Evolutionary conservation across 73 alveolate genomes (phyloP).

Genomic region (Blepharisma japonicum): DNA sequence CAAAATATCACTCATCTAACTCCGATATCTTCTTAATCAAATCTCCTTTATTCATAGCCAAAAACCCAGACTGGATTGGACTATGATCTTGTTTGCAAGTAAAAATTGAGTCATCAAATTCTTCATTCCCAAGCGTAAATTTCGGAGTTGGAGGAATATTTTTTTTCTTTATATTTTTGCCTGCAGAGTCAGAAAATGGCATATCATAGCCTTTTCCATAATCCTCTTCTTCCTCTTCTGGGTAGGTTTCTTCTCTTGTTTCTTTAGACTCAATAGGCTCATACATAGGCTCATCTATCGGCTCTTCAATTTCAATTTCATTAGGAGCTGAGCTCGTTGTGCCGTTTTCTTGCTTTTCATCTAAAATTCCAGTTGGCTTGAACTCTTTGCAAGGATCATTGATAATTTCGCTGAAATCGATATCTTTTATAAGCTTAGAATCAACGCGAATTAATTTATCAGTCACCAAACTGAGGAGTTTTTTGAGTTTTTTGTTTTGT

Average conservation of each 20-base stretch:
- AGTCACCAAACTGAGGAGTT: slow-evolving; percentile 6
- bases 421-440: background rate
- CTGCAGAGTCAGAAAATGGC: slow-evolving; percentile 21
- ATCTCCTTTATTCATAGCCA: slow-evolving; percentile 18
- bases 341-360: background rate
- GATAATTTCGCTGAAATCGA: background rate
- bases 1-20: slow-evolving; percentile 24
- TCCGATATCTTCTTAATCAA: slow-evolving; percentile 11
- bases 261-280: background rate
- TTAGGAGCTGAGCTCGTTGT: background rate
- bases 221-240: background rate
- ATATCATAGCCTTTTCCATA: slow-evolving; percentile 5
- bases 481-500: slow-evolving; percentile 17
- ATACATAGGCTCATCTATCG: background rate
- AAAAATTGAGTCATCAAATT: background rate
- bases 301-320: too few species aligned
- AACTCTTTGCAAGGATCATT: slow-evolving; percentile 11
- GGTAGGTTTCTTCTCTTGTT: background rate
- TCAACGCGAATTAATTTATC: slow-evolving; percentile 21
- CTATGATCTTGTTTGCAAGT: background rate
- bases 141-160: slow-evolving; percentile 25
- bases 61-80: slow-evolving; percentile 2
- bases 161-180: background rate
- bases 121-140: background rate
- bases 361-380: slow-evolving; percentile 17